Evolutionary conservation across 495 filamentous ascomycete species (phyloP), one percentile per base, ranked within the genome.

Genomic region (Cercophora newfieldiana): DNA sequence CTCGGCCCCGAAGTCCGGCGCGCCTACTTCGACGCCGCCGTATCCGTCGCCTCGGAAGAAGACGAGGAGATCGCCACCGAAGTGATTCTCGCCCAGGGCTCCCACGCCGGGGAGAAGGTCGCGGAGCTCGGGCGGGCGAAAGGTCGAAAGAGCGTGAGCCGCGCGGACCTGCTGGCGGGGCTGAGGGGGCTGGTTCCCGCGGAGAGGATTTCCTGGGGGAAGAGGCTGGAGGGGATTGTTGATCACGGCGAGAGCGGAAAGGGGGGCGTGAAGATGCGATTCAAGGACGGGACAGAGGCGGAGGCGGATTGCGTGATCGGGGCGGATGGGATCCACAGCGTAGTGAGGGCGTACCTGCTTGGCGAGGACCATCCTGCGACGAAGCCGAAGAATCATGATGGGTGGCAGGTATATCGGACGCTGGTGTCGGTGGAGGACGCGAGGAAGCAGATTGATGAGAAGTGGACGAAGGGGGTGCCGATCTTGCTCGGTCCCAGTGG

Each of bases 271-370:
- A 37, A 56, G 18, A 66, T 81, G 31, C 59, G 63, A 22, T 81
- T 81, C 66, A 59, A 65, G n/a, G 76, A 81, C 53, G 74, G 73
- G 0, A 73, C 72, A n/a, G 25, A 64, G 4, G 69, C 61, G 4
- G 33, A 63, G 10, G 78, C 59, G 2, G 74, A 81, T 59, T 72
- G 76, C 25, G 65, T 84, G 49, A 61, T 84, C 1, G 79, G 75
- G 1, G 80, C 79, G n/a, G 82, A 84, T 60, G 82, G 82, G 26
- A 78, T 84, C n/a, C 80, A 81, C 37, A 75, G 72, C 54, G 44
- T 69, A 14, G 77, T 77, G n/a, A 75, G 82, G 3, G 54, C 53
- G 48, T 74, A 81, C 65, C 61, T 85, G 14, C 69, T 82, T 7
- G 78, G 79, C 0, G 47, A 69, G 29, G 62, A 75, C 30, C 78